phyloP scores from a whole-genome alignment of 2,329 filamentous ascomycete species.

The Aspergillus fijiensis region DNA sequence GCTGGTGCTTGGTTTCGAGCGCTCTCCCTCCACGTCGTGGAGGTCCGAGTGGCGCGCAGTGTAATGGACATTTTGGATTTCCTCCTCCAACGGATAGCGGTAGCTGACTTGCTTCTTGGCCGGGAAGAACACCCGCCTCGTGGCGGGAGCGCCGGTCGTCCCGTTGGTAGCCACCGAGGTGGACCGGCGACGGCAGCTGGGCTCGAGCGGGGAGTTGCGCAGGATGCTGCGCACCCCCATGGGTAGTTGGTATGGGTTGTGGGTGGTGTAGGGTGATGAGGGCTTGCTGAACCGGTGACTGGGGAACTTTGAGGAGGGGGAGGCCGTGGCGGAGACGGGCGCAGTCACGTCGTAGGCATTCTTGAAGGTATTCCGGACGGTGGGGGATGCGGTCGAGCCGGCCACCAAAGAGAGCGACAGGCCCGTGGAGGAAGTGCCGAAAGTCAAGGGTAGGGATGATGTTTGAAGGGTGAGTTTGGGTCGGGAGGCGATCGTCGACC shows the following conservation, averaged over 20 bases:
- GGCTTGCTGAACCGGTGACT: constrained; percentile 30
- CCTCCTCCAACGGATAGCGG: constrained; percentile 56
- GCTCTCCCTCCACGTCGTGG: constrained; percentile 26
- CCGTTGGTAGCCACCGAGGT: constrained; percentile 37
- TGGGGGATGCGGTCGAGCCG: constrained; percentile 54
- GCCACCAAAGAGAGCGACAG: constrained; percentile 55
- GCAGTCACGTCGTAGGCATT: constrained; percentile 56
- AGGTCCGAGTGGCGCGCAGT: constrained; percentile 58
- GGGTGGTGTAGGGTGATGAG: constrained; percentile 30
- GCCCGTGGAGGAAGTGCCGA: constrained; percentile 54
- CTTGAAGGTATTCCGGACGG: constrained; percentile 60
- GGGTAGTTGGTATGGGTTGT: constrained; percentile 43
- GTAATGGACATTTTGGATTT: constrained; percentile 58
- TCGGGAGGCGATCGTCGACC: constrained; percentile 35
- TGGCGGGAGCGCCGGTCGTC: constrained; percentile 34
- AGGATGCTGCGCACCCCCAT: constrained; percentile 48
- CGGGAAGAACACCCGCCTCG: constrained; percentile 50
- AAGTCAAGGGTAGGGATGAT: constrained; percentile 49
- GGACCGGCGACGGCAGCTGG: constrained; percentile 39
- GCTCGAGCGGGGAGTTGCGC: constrained; percentile 47
- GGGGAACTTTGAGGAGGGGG: constrained; percentile 31
- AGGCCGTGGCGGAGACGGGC: constrained; percentile 40
- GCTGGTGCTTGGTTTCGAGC: constrained; percentile 16
- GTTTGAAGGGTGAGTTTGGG: constrained; percentile 65
- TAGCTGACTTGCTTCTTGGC: constrained; percentile 60